Conservation (phyloP, 352 stramenopile species). For the Pythium rishiriense region DNA sequence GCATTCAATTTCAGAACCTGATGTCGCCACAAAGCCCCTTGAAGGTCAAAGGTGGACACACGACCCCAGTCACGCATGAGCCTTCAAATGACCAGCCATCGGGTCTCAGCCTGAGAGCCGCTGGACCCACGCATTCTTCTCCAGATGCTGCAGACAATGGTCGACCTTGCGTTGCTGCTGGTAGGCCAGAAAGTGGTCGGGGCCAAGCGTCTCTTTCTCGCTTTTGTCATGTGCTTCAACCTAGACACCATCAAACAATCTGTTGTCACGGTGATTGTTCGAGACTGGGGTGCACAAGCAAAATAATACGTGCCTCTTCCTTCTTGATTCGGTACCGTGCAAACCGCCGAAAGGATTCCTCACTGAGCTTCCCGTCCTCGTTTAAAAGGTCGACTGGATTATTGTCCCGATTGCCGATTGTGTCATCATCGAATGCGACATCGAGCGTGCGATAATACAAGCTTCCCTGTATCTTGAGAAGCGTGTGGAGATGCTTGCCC, state of each 20-base stretch:
- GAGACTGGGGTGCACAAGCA: not conserved
- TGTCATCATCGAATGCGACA: not conserved
- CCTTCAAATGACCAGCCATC: not conserved
- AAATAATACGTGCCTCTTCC: constrained; percentile 38
- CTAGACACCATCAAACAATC: not conserved
- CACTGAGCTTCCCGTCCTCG: constrained; percentile 59
- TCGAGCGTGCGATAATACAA: constrained; percentile 63
- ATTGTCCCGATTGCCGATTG: constrained; percentile 3
- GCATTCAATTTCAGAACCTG: not conserved
- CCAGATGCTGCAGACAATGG: constrained; percentile 59
- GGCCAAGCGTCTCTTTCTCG: constrained; percentile 23
- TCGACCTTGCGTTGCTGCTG: constrained; percentile 57
- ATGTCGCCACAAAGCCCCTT: not conserved
- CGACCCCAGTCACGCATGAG: not conserved
- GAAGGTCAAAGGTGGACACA: too few relatives aligned
- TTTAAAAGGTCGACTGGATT: constrained; percentile 32
- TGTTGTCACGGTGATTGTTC: not conserved
- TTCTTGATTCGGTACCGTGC: constrained; percentile 67
- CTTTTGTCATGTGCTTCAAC: constrained; percentile 27
- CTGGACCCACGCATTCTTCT: constrained; percentile 39
- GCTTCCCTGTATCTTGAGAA: constrained; percentile 63
- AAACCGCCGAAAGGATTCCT: constrained; percentile 71
- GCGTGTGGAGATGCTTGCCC: constrained; percentile 62
- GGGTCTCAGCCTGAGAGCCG: constrained; percentile 23
- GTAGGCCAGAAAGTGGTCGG: constrained; percentile 64